Conservation (phyloP, 1,284 basidiomycete species). For the Rhodotorula sp. region DNA sequence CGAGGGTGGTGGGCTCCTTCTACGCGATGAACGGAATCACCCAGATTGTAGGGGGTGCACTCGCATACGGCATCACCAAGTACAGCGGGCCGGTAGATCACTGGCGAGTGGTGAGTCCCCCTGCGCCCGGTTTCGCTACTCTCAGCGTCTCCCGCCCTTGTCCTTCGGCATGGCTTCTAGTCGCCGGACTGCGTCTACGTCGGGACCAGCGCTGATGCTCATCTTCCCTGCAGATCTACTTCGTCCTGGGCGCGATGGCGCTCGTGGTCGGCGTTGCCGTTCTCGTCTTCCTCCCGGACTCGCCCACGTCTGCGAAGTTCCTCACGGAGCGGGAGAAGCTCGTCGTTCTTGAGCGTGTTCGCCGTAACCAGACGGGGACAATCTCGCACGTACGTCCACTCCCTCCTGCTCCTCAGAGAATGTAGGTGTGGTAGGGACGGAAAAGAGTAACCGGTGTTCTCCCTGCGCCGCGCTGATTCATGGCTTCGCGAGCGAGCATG, state of each 20-base stretch:
- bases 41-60: slow-evolving; percentile 65
- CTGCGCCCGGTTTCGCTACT: neutral
- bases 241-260: slow-evolving; percentile 17
- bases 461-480: too few species aligned
- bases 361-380: slow-evolving; percentile 66
- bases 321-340: slow-evolving; percentile 65
- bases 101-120: slow-evolving; percentile 36
- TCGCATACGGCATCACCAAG: slow-evolving; percentile 64
- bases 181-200: neutral
- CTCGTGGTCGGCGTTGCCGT: slow-evolving; percentile 57
- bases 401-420: too few species aligned
- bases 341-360: slow-evolving; percentile 66
- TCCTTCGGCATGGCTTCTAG: neutral
- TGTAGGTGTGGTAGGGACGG: too few species aligned
- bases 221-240: slow-evolving; percentile 59
- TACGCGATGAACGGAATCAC: slow-evolving; percentile 60
- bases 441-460: too few species aligned
- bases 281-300: slow-evolving; percentile 65
- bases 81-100: slow-evolving; percentile 53
- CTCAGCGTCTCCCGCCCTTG: too few species aligned
- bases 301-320: slow-evolving; percentile 63
- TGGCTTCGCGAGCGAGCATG: too few species aligned
- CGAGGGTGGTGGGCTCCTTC: slow-evolving; percentile 65
- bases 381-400: slow-evolving; percentile 54
- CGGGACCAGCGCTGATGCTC: slow-evolving; percentile 49